Conservation (phyloP, 352 stramenopile species). For the Globisporangium spiculum region DNA sequence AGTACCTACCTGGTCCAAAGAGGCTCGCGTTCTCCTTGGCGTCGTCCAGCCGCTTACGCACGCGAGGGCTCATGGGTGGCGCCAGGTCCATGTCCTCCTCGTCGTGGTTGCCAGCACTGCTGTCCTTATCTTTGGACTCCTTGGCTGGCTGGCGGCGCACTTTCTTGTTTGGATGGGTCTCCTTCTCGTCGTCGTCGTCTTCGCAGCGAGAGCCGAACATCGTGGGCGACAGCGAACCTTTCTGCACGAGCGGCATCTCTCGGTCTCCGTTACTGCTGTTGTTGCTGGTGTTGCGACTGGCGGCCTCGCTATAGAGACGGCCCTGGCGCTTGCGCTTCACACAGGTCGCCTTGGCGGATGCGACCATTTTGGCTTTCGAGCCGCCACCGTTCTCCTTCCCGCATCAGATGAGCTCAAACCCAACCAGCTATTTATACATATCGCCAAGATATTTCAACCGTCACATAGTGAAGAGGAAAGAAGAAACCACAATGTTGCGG, state of each 20-base stretch:
- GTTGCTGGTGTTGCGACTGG: neutral
- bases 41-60: conserved; percentile 67
- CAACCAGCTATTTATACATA: conserved; percentile 8
- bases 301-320: neutral
- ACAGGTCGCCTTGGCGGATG: neutral
- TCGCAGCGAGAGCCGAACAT: conserved; percentile 19
- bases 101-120: conserved; percentile 6
- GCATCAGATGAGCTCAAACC: neutral
- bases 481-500: no score
- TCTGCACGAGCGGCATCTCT: conserved; percentile 12
- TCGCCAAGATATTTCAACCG: neutral
- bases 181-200: conserved; percentile 15
- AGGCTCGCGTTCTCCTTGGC: conserved; percentile 77
- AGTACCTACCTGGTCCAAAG: conserved; percentile 50
- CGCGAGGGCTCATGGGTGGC: conserved; percentile 43
- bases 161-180: neutral
- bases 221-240: conserved; percentile 7
- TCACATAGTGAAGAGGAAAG: no score
- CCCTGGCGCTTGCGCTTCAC: conserved; percentile 12
- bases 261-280: neutral
- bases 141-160: neutral
- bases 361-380: conserved; percentile 11
- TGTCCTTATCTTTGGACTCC: neutral
- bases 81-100: conserved; percentile 21
- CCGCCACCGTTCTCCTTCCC: neutral